Evolutionary conservation across 768 basidiomycete genomes (phyloP).

Genomic region (Kockovaella imperatae): DNA sequence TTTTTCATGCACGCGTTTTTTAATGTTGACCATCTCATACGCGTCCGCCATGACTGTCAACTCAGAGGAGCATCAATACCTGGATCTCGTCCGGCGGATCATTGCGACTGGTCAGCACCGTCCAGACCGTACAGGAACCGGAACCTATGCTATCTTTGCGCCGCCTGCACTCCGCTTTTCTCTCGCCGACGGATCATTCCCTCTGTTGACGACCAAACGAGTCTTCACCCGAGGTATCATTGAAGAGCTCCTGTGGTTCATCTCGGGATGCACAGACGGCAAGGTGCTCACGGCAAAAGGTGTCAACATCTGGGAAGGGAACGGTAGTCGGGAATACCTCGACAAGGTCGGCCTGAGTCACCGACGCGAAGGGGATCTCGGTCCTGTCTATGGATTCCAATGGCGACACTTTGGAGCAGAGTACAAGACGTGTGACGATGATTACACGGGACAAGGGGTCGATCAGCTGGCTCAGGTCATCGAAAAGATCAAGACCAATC

Average conservation of each 20-base stretch:
- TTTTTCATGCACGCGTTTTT: too few species aligned
- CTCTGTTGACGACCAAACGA: conserved; percentile 88
- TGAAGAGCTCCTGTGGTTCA: conserved; percentile 93
- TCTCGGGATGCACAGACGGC: conserved; percentile 75
- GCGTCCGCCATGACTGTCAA: not conserved
- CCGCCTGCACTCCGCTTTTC: conserved; percentile 85
- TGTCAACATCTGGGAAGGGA: conserved; percentile 96
- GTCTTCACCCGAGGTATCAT: conserved; percentile 85
- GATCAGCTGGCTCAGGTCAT: conserved; percentile 89
- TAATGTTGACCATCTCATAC: too few species aligned
- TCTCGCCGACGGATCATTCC: conserved; percentile 60
- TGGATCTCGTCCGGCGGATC: conserved; percentile 68
- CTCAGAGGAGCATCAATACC: conserved; percentile 81
- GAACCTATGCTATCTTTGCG: conserved; percentile 84
- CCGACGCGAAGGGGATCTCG: conserved; percentile 81
- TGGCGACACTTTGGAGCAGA: conserved; percentile 91
- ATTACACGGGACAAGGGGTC: conserved; percentile 73
- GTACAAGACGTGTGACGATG: conserved; percentile 50
- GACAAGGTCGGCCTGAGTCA: conserved; percentile 76
- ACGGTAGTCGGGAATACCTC: conserved; percentile 79
- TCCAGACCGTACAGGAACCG: conserved; percentile 89
- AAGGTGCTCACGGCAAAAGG: conserved; percentile 67
- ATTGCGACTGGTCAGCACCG: conserved; percentile 68
- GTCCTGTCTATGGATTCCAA: conserved; percentile 95
- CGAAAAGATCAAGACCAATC: conserved; percentile 81